phyloP scores from a whole-genome alignment of 2,329 filamentous ascomycete species.

The Trichoderma citrinoviride region DNA sequence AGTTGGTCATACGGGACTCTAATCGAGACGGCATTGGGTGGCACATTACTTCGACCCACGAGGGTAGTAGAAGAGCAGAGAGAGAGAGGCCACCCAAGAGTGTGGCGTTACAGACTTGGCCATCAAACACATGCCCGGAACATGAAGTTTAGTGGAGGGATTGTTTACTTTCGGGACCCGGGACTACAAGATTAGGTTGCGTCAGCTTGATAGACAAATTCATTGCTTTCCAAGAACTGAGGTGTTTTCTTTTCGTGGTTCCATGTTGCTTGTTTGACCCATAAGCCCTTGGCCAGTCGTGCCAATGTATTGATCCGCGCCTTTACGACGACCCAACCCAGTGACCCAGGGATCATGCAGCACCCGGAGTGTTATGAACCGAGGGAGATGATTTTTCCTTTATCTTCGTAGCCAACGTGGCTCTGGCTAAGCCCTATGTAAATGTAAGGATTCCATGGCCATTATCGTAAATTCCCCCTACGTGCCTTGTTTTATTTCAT shows the following conservation, averaged over 20 bases:
- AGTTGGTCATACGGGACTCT: conserved; percentile 23
- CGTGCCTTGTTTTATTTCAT: not conserved
- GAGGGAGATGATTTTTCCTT: not conserved
- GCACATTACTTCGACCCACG: conserved; percentile 33
- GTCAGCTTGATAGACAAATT: conserved; percentile 25
- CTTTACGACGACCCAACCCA: not conserved
- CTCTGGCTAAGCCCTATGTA: not conserved
- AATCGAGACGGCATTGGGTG: conserved; percentile 29
- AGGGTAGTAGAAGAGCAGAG: conserved; percentile 25
- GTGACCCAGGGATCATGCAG: not conserved
- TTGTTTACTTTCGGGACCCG: not conserved
- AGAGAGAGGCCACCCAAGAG: not conserved
- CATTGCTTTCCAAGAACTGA: not conserved
- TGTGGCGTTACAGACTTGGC: conserved; percentile 21
- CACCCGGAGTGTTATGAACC: not conserved
- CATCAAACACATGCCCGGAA: conserved; percentile 9
- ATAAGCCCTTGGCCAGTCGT: not conserved
- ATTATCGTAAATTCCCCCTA: not conserved
- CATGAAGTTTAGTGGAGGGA: conserved; percentile 1
- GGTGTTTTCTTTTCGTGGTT: no score
- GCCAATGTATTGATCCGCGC: not conserved
- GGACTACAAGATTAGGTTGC: conserved; percentile 12
- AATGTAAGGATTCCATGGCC: not conserved
- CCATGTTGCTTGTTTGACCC: no score
- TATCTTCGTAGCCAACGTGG: not conserved